Evolutionary conservation across 2,329 filamentous ascomycete genomes (phyloP).

Genomic region (Trichoderma cornu-damae): DNA sequence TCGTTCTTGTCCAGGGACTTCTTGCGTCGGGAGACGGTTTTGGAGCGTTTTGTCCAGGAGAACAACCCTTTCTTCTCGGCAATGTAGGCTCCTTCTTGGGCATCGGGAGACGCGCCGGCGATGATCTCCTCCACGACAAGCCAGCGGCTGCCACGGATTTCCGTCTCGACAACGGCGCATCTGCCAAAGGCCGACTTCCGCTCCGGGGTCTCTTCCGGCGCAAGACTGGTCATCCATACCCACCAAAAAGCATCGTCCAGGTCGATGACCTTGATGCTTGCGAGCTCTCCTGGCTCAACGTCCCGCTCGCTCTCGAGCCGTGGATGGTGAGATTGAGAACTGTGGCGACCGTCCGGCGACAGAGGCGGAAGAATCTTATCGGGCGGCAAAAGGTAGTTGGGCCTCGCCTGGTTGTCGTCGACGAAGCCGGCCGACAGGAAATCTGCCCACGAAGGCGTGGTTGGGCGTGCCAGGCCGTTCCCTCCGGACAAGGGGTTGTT

Average conservation of each 20-base stretch:
- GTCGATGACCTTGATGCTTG: constrained; percentile 79
- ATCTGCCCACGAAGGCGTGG: constrained; percentile 96
- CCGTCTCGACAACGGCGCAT: constrained; percentile 86
- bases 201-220: constrained; percentile 76
- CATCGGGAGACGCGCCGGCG: constrained; percentile 82
- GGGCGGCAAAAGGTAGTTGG: constrained; percentile 75
- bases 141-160: constrained; percentile 77
- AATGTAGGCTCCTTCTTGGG: constrained; percentile 80
- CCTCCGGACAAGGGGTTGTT: constrained; percentile 61
- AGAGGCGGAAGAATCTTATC: constrained; percentile 89
- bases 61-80: constrained; percentile 95
- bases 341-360: constrained; percentile 59
- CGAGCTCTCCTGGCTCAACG: constrained; percentile 87
- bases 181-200: constrained; percentile 92
- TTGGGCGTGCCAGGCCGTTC: constrained; percentile 69
- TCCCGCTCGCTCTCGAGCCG: constrained; percentile 62
- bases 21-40: constrained; percentile 60
- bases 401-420: constrained; percentile 62
- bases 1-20: constrained; percentile 46
- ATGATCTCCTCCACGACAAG: constrained; percentile 94
- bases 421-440: constrained; percentile 92
- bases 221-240: constrained; percentile 98
- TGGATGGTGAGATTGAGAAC: constrained; percentile 78
- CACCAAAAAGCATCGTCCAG: constrained; percentile 98
- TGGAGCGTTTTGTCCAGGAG: constrained; percentile 71